Conservation (phyloP, 1,284 basidiomycete genomes). For the Fomitopsis schrenkii region DNA sequence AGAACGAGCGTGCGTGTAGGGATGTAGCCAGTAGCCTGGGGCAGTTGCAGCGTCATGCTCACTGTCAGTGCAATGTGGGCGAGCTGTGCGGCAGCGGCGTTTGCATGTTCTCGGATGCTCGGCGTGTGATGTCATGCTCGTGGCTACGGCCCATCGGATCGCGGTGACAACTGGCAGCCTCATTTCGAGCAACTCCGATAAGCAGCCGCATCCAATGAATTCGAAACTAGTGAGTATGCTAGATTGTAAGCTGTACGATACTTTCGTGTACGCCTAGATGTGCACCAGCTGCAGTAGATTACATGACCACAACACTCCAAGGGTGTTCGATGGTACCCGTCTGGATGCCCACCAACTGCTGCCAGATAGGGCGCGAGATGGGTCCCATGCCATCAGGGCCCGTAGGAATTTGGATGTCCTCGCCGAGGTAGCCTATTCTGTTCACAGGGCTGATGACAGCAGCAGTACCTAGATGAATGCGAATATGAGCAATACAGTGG, state of each 20-base stretch:
- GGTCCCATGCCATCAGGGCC: conserved; percentile 87
- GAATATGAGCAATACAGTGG: neutral
- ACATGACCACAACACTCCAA: conserved; percentile 67
- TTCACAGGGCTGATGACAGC: conserved; percentile 84
- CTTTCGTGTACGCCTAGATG: neutral
- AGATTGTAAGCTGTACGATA: neutral
- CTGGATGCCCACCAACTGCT: conserved; percentile 87
- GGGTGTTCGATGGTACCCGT: conserved; percentile 79
- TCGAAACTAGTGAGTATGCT: too few relatives aligned
- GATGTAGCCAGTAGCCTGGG: neutral
- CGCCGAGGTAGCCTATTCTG: conserved; percentile 83
- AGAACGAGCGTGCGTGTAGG: neutral
- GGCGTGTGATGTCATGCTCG: neutral
- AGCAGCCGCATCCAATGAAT: neutral
- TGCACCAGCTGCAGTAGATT: conserved; percentile 16
- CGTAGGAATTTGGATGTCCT: conserved; percentile 82
- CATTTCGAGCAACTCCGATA: neutral
- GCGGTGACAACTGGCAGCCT: too few relatives aligned
- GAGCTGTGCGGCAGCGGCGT: neutral
- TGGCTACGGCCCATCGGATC: neutral
- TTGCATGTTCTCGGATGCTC: neutral
- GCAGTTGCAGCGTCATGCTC: neutral
- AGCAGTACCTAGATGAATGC: conserved; percentile 56
- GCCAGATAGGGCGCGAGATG: conserved; percentile 79
- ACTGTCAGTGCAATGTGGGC: neutral